Percentiles rank a stretch among this genome's conserved stretches.
These are phyloP conservation scores for Epichloe hybrida DNA, from an alignment of 2,329 filamentous ascomycete genomes.

Conservation along the genomic window DNA sequence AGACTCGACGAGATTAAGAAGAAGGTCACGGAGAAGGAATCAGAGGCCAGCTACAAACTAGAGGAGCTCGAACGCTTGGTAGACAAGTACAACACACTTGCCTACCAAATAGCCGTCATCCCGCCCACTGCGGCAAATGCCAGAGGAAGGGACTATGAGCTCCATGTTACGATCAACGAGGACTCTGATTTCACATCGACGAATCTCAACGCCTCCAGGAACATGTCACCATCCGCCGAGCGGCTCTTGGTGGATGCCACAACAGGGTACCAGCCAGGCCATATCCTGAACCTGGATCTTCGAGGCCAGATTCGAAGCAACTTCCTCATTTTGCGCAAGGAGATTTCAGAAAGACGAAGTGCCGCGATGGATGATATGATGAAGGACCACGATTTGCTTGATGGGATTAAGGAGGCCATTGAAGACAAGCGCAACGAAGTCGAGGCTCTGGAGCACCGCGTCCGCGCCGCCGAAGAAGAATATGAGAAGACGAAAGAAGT, in stretches of 20 bases:
- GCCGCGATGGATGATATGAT: conserved; percentile 78
- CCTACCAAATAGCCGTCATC: conserved; percentile 86
- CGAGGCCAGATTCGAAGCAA: conserved; percentile 68
- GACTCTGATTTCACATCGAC: conserved; percentile 62
- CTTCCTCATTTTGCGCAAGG: conserved; percentile 68
- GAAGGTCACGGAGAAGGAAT: conserved; percentile 71
- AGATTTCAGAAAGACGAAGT: conserved; percentile 80
- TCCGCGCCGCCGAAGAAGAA: conserved; percentile 79
- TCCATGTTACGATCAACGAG: conserved; percentile 69
- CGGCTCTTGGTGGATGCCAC: conserved; percentile 68
- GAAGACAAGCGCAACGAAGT: conserved; percentile 91
- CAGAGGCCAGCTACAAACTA: conserved; percentile 71
- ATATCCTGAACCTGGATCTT: conserved; percentile 80
- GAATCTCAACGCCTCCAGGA: conserved; percentile 32
- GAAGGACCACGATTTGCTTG: conserved; percentile 85
- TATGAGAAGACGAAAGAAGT: conserved; percentile 86
- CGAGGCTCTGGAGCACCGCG: conserved; percentile 77
- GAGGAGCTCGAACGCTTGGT: conserved; percentile 87
- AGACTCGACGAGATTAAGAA: conserved; percentile 77
- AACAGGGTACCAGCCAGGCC: conserved; percentile 79
- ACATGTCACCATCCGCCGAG: conserved; percentile 37
- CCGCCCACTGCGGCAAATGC: conserved; percentile 75
- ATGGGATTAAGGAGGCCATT: conserved; percentile 91
- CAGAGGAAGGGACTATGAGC: conserved; percentile 72
- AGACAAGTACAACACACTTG: conserved; percentile 84